Percentiles rank a stretch among this genome's conserved stretches.
These are phyloP conservation scores for Tulasnella sp. DNA, from an alignment of 768 basidiomycete species.

Conservation along the genomic window DNA sequence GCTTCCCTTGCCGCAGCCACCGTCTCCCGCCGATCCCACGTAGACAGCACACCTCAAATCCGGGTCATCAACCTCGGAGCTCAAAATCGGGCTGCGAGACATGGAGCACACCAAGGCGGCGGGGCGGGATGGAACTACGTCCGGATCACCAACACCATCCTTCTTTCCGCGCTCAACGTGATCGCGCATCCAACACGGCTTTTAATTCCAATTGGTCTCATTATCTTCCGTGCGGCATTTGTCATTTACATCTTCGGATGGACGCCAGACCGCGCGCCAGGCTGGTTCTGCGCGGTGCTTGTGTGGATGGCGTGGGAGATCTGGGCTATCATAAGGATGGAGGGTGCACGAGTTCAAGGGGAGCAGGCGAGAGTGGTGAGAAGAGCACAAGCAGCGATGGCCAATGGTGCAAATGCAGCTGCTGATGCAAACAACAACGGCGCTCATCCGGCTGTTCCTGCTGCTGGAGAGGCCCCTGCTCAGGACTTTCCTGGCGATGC, in stretches of 20 bases:
- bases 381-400: neutral
- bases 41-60: neutral
- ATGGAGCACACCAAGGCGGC: neutral
- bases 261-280: neutral
- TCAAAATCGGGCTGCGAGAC: neutral
- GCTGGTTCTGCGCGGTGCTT: slow-evolving; percentile 3
- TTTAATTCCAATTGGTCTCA: slow-evolving; percentile 2
- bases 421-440: neutral
- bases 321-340: neutral
- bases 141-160: neutral
- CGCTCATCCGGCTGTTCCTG: neutral
- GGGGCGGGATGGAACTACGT: neutral
- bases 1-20: neutral
- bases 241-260: slow-evolving; percentile 9
- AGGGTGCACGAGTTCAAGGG: neutral
- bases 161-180: neutral
- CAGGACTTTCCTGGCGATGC: neutral
- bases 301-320: slow-evolving; percentile 8
- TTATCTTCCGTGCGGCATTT: slow-evolving; percentile 6
- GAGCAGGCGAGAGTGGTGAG: neutral
- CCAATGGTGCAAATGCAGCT: neutral
- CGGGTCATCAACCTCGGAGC: neutral
- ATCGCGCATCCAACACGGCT: slow-evolving; percentile 8
- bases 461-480: neutral
- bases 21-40: neutral